These are phyloP conservation scores for Tolypocladium tundrense DNA, from an alignment of 2,329 filamentous ascomycete species.

Conservation along the genomic window DNA sequence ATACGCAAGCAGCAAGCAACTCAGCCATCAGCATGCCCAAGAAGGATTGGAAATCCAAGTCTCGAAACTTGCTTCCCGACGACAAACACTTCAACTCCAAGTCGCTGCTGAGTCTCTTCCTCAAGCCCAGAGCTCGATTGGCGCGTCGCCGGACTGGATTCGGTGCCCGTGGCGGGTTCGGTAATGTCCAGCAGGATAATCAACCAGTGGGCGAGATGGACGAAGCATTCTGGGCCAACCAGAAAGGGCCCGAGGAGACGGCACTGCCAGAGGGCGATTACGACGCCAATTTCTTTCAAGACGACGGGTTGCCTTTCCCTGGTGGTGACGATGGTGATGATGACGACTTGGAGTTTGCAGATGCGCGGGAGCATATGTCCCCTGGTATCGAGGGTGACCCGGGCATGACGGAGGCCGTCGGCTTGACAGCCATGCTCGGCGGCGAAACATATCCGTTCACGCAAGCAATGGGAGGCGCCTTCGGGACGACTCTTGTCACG, in stretches of 20 bases:
- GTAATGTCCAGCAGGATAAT: slow-evolving; percentile 33
- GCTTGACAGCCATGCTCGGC: slow-evolving; percentile 40
- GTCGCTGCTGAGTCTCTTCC: slow-evolving; percentile 78
- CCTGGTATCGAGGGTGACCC: slow-evolving; percentile 46
- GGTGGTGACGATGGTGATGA: slow-evolving; percentile 52
- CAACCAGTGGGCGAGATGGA: slow-evolving; percentile 71
- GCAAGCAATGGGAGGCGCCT: slow-evolving; percentile 34
- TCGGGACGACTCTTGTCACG: slow-evolving; percentile 59
- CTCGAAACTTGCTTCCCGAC: slow-evolving; percentile 84
- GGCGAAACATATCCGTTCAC: slow-evolving; percentile 37
- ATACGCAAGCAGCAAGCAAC: slow-evolving; percentile 72
- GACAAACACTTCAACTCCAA: slow-evolving; percentile 98
- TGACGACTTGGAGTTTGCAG: slow-evolving; percentile 65
- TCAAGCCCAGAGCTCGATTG: slow-evolving; percentile 86
- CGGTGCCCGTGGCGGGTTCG: slow-evolving; percentile 32
- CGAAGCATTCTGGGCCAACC: slow-evolving; percentile 87
- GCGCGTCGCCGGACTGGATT: slow-evolving; percentile 50
- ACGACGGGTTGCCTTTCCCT: slow-evolving; percentile 63
- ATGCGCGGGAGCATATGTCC: slow-evolving; percentile 70
- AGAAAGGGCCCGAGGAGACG: slow-evolving; percentile 53
- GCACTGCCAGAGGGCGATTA: slow-evolving; percentile 65
- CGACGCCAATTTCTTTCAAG: slow-evolving; percentile 95
- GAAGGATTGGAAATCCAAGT: slow-evolving; percentile 92
- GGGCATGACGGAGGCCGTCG: slow-evolving; percentile 34
- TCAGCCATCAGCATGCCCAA: slow-evolving; percentile 78